Conservation (phyloP, 495 filamentous ascomycete species). For the Jackrogersella minutella region DNA sequence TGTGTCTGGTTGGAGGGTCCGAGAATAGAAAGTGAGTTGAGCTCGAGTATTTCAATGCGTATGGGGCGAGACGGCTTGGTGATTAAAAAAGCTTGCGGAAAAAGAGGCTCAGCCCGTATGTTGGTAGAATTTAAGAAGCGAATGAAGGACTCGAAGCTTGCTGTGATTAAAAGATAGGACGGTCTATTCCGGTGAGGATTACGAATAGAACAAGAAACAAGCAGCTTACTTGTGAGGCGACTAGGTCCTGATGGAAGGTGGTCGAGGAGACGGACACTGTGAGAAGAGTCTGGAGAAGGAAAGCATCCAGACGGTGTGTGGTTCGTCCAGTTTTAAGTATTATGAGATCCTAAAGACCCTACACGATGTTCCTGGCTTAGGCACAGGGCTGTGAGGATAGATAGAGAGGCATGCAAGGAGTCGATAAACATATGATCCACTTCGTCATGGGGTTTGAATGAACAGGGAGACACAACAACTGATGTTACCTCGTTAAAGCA, state of each 20-base stretch:
- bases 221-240: slow-evolving; percentile 23
- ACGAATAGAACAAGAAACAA: slow-evolving; percentile 38
- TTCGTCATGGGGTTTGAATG: slow-evolving; percentile 29
- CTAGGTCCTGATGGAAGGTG: slow-evolving; percentile 28
- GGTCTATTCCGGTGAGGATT: slow-evolving; percentile 46
- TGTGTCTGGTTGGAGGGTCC: background rate
- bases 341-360: slow-evolving; percentile 20
- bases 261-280: slow-evolving; percentile 27
- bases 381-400: slow-evolving; percentile 26
- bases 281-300: slow-evolving; percentile 41
- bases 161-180: slow-evolving; percentile 49
- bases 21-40: background rate
- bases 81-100: slow-evolving; percentile 16
- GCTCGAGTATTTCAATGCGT: background rate
- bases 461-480: slow-evolving; percentile 33
- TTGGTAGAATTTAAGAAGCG: slow-evolving; percentile 40
- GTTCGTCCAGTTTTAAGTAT: slow-evolving; percentile 29
- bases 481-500: slow-evolving; percentile 36
- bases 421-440: slow-evolving; percentile 41
- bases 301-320: slow-evolving; percentile 16
- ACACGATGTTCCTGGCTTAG: slow-evolving; percentile 26
- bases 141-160: slow-evolving; percentile 39
- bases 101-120: slow-evolving; percentile 51
- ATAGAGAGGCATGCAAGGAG: slow-evolving; percentile 36
- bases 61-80: background rate